These are phyloP conservation scores for Begonia loranthoides DNA, from an alignment of 306 rosid species.

Conservation along the genomic window DNA sequence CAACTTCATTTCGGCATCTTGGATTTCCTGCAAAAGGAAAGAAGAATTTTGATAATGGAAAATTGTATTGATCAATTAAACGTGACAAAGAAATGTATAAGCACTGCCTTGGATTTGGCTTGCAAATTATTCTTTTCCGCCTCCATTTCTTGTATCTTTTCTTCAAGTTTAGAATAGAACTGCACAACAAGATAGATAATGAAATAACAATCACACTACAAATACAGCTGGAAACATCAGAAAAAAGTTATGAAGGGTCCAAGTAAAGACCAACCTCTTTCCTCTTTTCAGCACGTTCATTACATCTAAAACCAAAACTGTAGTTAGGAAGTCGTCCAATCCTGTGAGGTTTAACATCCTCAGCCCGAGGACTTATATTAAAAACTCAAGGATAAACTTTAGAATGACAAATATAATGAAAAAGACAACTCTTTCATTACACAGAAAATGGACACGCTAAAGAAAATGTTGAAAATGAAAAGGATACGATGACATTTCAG, in stretches of 20 bases:
- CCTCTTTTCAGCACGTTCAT: slow-evolving; percentile 81
- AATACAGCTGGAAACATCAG: slow-evolving; percentile 2
- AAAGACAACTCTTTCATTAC: background rate
- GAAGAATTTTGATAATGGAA: background rate
- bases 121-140: slow-evolving; percentile 72
- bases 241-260: slow-evolving; percentile 3
- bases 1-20: slow-evolving; percentile 63
- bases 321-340: slow-evolving; percentile 59
- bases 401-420: background rate
- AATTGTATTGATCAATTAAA: too few species aligned
- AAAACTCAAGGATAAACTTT: slow-evolving; percentile 27
- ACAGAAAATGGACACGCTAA: background rate
- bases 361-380: slow-evolving; percentile 39
- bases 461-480: slow-evolving; percentile 3
- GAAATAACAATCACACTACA: too few species aligned
- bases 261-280: slow-evolving; percentile 35
- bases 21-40: slow-evolving; percentile 58
- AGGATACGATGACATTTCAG: slow-evolving; percentile 77
- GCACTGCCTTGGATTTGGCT: slow-evolving; percentile 80
- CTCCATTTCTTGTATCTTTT: slow-evolving; percentile 94
- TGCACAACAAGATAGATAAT: slow-evolving; percentile 20
- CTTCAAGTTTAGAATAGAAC: slow-evolving; percentile 94
- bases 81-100: too few species aligned
- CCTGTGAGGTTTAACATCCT: slow-evolving; percentile 42
- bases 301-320: slow-evolving; percentile 80